phyloP scores from a whole-genome alignment of 2,329 filamentous ascomycete genomes.

The Lasiodiplodia theobromae region DNA sequence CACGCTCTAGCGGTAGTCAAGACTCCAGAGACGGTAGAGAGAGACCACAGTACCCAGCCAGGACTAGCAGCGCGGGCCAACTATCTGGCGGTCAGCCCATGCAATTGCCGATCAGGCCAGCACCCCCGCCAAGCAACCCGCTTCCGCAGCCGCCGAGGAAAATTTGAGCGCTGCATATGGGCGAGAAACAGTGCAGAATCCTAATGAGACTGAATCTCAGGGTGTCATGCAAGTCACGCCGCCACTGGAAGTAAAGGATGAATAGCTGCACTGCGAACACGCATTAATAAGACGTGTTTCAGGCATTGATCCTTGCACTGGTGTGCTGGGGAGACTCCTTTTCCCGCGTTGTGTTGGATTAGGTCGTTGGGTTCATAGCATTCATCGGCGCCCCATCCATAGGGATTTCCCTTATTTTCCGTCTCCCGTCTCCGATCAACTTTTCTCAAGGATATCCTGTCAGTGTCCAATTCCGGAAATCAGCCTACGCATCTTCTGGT shows the following conservation, averaged over 20 bases:
- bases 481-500: constrained; percentile 18
- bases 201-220: neutral
- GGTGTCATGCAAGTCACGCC: neutral
- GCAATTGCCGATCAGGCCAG: constrained; percentile 56
- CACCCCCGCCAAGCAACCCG: constrained; percentile 41
- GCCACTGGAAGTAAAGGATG: neutral
- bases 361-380: constrained; percentile 14
- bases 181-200: constrained; percentile 7
- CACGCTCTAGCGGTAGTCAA: constrained; percentile 18
- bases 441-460: constrained; percentile 15
- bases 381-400: constrained; percentile 25
- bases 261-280: neutral
- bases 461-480: constrained; percentile 15
- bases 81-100: constrained; percentile 43
- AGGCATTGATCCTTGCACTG: constrained; percentile 2
- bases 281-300: constrained; percentile 5
- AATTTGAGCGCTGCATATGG: constrained; percentile 6
- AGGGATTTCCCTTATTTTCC: constrained; percentile 14
- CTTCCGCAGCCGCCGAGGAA: constrained; percentile 28
- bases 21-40: constrained; percentile 35
- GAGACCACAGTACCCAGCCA: constrained; percentile 50
- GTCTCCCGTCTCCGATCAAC: constrained; percentile 2
- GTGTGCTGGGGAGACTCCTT: neutral
- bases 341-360: constrained; percentile 7
- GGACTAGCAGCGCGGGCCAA: constrained; percentile 52